Conservation (phyloP, 345 rosid genomes). For the Euphorbia pulcherrima region DNA sequence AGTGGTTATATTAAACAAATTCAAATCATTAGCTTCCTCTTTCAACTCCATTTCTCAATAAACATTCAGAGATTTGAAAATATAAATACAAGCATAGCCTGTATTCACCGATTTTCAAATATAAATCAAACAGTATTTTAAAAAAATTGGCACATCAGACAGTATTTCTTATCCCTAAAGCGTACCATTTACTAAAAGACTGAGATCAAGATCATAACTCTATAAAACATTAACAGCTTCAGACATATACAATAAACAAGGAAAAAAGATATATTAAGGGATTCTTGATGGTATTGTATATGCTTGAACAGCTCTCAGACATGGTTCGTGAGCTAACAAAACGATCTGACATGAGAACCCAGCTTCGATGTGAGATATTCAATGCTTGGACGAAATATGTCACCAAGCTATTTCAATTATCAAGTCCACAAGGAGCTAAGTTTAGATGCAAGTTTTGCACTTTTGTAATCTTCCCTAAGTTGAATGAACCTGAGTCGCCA, state of each 20-base stretch:
- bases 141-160: constrained; percentile 7
- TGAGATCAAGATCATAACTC: constrained; percentile 19
- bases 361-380: neutral
- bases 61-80: neutral
- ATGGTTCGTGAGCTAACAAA: constrained; percentile 12
- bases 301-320: constrained; percentile 11
- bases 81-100: neutral
- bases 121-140: neutral
- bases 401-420: constrained; percentile 19
- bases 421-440: constrained; percentile 78
- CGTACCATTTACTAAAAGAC: constrained; percentile 29
- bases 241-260: constrained; percentile 19
- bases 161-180: constrained; percentile 5
- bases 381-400: neutral
- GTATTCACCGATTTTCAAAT: neutral
- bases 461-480: constrained; percentile 92
- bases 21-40: neutral
- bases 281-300: neutral
- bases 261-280: neutral
- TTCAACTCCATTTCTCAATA: neutral
- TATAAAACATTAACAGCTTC: constrained; percentile 10
- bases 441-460: constrained; percentile 82
- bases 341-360: constrained; percentile 11
- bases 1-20: neutral
- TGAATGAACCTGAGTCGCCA: constrained; percentile 70